A percentile compares a stretch with the other conserved stretches of the same genome.
Conservation (phyloP, 1,284 basidiomycete genomes). For the Marasmius tenuissimus region DNA sequence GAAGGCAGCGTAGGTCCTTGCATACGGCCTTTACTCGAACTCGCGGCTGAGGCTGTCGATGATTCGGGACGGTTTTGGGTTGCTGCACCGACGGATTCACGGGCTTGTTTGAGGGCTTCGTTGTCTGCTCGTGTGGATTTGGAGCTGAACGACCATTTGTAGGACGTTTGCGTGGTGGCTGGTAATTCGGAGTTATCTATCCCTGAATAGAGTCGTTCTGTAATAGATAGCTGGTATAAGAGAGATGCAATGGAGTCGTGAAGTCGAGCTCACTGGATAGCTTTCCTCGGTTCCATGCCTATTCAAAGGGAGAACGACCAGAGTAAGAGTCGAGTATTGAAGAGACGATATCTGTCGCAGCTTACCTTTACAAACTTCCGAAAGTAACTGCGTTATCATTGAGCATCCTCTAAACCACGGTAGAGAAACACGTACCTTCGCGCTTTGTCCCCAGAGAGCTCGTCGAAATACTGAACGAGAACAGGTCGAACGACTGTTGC, state of each 20-base stretch:
- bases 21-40: constrained; percentile 36
- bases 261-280: constrained; percentile 48
- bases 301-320: constrained; percentile 3
- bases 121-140: constrained; percentile 57
- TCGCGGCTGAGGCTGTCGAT: constrained; percentile 8
- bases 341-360: neutral
- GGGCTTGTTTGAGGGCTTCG: constrained; percentile 55
- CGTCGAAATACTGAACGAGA: constrained; percentile 65
- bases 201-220: constrained; percentile 63
- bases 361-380: constrained; percentile 78
- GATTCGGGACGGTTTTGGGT: constrained; percentile 42
- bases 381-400: constrained; percentile 61
- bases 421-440: constrained; percentile 53
- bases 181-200: constrained; percentile 47
- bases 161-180: constrained; percentile 60
- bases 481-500: constrained; percentile 1
- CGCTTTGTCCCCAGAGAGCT: constrained; percentile 71
- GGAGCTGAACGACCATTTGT: constrained; percentile 58
- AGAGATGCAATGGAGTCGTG: constrained; percentile 1
- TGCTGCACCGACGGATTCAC: constrained; percentile 58
- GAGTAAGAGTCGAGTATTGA: neutral
- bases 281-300: constrained; percentile 78
- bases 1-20: constrained; percentile 69
- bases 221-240: constrained; percentile 1
- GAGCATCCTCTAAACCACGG: constrained; percentile 22